phyloP scores from a whole-genome alignment of 2,329 filamentous ascomycete species.

The Hymenotorrendiella dingleyae region DNA sequence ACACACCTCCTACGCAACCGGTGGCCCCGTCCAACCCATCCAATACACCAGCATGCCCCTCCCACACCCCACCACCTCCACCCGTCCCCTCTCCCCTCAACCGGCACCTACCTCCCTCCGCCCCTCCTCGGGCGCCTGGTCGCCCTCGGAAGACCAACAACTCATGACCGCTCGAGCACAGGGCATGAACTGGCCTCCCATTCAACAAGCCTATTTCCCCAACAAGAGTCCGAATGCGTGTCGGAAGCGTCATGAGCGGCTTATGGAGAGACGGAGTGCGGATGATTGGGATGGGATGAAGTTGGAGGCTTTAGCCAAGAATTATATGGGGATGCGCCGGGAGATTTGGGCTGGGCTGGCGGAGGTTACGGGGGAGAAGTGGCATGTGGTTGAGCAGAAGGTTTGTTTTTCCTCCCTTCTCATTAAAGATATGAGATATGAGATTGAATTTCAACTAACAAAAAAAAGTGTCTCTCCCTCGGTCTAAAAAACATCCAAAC shows the following conservation, averaged over 20 bases:
- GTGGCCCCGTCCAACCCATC: conserved; percentile 19
- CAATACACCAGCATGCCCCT: neutral
- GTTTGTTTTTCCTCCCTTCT: conserved; percentile 34
- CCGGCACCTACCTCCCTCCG: conserved; percentile 31
- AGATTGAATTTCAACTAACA: no score
- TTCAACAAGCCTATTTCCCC: conserved; percentile 70
- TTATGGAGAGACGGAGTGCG: conserved; percentile 60
- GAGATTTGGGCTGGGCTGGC: conserved; percentile 78
- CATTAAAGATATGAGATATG: no score
- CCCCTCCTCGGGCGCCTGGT: conserved; percentile 64
- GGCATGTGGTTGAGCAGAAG: conserved; percentile 63
- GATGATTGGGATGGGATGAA: conserved; percentile 71
- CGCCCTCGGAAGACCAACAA: conserved; percentile 64
- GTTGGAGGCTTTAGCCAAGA: conserved; percentile 66
- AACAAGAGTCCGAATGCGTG: conserved; percentile 67
- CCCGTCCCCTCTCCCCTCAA: conserved; percentile 10
- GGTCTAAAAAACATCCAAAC: conserved; percentile 76
- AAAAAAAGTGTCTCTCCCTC: conserved; percentile 68
- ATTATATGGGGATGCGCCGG: conserved; percentile 73
- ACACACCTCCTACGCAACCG: conserved; percentile 12
- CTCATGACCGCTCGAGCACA: conserved; percentile 66
- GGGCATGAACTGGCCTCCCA: conserved; percentile 78
- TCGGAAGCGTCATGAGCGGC: conserved; percentile 79
- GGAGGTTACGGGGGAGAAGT: conserved; percentile 72
- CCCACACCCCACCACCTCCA: conserved; percentile 4